These are phyloP conservation scores for Spinacia oleracea DNA, from an alignment of 179 eudicot genomes.

Conservation along the genomic window DNA sequence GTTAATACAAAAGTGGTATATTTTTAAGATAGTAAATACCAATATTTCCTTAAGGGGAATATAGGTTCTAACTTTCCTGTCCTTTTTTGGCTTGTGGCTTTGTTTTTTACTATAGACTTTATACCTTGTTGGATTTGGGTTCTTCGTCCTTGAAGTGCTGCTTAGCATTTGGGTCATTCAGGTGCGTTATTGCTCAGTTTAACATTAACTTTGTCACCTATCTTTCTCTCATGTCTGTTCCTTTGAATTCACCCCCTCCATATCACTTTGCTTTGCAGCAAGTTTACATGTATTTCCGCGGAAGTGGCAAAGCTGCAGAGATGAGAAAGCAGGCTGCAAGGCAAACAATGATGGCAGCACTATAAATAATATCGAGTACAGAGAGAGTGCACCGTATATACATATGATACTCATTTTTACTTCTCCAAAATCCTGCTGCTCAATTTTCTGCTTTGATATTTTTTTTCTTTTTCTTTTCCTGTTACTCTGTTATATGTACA, in stretches of 20 bases:
- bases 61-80: background rate
- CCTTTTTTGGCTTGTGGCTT: background rate
- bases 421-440: background rate
- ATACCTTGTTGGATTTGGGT: slow-evolving; percentile 35
- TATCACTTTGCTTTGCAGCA: slow-evolving; percentile 35
- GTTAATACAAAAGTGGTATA: no score
- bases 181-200: slow-evolving; percentile 24
- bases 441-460: background rate
- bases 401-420: background rate
- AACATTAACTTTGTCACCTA: background rate
- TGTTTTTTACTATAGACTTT: slow-evolving; percentile 22
- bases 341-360: slow-evolving; percentile 60
- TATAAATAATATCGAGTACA: slow-evolving; percentile 27
- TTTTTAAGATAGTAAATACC: no score
- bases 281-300: slow-evolving; percentile 65
- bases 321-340: slow-evolving; percentile 56
- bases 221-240: background rate
- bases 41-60: no score
- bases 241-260: background rate
- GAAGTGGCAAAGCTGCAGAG: slow-evolving; percentile 62
- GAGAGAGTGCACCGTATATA: background rate
- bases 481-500: background rate
- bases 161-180: slow-evolving; percentile 39
- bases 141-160: slow-evolving; percentile 29
- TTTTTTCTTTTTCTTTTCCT: no score